Evolutionary conservation across 1,139 yeast species (phyloP).

Genomic region (Blastobotrys illinoisensis): DNA sequence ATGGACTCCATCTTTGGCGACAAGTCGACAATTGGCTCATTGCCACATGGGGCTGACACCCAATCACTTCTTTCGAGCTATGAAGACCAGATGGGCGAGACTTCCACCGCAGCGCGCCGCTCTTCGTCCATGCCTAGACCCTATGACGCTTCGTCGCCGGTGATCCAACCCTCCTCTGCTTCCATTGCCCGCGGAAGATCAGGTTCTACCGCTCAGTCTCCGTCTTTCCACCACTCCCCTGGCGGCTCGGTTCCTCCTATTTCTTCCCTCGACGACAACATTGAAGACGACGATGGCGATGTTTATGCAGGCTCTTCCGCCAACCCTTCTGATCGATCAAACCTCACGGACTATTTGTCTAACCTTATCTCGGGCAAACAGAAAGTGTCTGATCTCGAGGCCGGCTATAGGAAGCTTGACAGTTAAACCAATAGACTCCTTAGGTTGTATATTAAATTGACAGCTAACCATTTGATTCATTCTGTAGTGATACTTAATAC

Average conservation of each 20-base stretch:
- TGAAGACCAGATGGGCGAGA: slow-evolving; percentile 13
- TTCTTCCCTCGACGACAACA: neutral
- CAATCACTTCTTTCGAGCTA: slow-evolving; percentile 21
- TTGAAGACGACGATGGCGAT: neutral
- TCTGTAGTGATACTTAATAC: too few relatives aligned
- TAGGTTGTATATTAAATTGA: neutral
- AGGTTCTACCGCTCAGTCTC: neutral
- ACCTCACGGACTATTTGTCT: neutral
- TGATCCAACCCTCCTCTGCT: slow-evolving; percentile 26
- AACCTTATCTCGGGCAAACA: neutral
- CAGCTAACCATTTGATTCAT: too few relatives aligned
- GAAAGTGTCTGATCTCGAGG: neutral
- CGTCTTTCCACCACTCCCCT: neutral
- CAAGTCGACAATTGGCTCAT: slow-evolving; percentile 30
- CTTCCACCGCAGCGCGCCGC: slow-evolving; percentile 9
- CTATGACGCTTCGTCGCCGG: slow-evolving; percentile 18
- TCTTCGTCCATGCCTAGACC: neutral
- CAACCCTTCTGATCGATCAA: neutral
- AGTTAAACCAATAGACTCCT: neutral
- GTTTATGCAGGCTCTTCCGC: neutral
- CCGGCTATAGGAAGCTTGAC: neutral
- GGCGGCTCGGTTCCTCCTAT: neutral
- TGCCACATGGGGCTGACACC: slow-evolving; percentile 16
- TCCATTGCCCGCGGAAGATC: slow-evolving; percentile 21
- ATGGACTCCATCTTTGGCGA: slow-evolving; percentile 82